Conservation (phyloP, 805 yeast genomes). For the Alloascoidea africana region DNA sequence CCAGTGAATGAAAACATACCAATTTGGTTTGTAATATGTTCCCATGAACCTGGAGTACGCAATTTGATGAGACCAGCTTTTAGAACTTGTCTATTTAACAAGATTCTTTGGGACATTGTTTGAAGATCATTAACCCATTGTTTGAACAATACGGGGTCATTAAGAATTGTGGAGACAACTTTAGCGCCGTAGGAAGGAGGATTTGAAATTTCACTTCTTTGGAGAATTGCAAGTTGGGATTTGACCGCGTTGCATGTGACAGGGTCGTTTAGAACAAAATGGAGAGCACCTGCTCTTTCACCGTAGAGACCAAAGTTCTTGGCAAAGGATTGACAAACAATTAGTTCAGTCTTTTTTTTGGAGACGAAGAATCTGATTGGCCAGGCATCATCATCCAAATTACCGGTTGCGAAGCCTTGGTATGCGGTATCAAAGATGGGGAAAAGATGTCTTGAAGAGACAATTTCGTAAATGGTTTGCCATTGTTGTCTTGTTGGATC, state of each 20-base stretch:
- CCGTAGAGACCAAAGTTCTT: conserved; percentile 96
- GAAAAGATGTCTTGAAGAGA: conserved; percentile 49
- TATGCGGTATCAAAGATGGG: conserved; percentile 89
- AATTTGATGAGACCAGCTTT: conserved; percentile 43
- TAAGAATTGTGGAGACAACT: conserved; percentile 63
- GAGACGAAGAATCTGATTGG: conserved; percentile 48
- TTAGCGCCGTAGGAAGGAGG: conserved; percentile 96
- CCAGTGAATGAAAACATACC: conserved; percentile 98
- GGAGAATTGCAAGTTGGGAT: conserved; percentile 63
- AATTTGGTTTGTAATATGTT: conserved; percentile 75
- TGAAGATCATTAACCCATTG: conserved; percentile 80
- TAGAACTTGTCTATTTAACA: conserved; percentile 58
- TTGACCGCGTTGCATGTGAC: conserved; percentile 38
- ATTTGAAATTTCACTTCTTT: conserved; percentile 77
- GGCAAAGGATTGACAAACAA: conserved; percentile 91
- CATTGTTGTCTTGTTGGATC: conserved; percentile 83
- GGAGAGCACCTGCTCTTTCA: conserved; percentile 92
- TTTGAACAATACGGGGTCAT: conserved; percentile 42
- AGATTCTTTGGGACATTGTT: conserved; percentile 79
- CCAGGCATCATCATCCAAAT: conserved; percentile 68
- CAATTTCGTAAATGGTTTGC: conserved; percentile 48
- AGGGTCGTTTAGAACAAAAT: conserved; percentile 34
- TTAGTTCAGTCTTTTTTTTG: conserved; percentile 31
- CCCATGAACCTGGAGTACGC: conserved; percentile 84
- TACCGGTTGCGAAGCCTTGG: conserved; percentile 96